These are phyloP conservation scores for Naematelia aurantialba DNA, from an alignment of 768 basidiomycete species.

Conservation along the genomic window DNA sequence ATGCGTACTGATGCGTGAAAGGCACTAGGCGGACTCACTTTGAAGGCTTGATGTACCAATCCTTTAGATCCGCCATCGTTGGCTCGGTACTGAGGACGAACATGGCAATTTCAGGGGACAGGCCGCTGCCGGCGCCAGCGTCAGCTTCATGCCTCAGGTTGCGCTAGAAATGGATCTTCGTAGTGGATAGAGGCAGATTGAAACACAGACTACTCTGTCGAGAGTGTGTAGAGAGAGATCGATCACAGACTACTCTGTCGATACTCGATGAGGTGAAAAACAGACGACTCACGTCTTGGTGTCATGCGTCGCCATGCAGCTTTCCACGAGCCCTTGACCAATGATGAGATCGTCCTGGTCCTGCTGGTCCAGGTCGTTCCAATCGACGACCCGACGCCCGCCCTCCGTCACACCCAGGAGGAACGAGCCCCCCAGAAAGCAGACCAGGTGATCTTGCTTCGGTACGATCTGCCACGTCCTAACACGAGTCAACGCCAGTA, in stretches of 20 bases:
- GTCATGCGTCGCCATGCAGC: conserved; percentile 69
- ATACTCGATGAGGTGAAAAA: background rate
- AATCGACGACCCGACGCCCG: conserved; percentile 37
- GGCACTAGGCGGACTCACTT: conserved; percentile 37
- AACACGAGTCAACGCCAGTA: conserved; percentile 8
- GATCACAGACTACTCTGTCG: no score
- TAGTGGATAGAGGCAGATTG: background rate
- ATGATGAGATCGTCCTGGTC: conserved; percentile 76
- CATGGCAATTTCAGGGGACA: conserved; percentile 84
- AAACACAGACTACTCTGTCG: background rate
- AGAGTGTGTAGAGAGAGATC: background rate
- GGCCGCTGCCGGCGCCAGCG: conserved; percentile 59
- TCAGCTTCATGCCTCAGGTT: background rate
- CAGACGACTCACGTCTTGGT: conserved; percentile 65
- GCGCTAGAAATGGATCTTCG: no score
- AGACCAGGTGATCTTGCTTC: conserved; percentile 94
- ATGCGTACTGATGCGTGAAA: background rate
- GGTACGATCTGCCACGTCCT: conserved; percentile 72
- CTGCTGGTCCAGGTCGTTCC: conserved; percentile 60
- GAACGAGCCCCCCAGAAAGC: conserved; percentile 88
- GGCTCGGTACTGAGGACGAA: conserved; percentile 59
- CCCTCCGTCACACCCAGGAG: conserved; percentile 75
- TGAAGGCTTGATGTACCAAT: conserved; percentile 81
- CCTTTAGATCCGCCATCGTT: conserved; percentile 54
- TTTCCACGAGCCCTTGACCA: conserved; percentile 75